Evolutionary conservation across 192 early-diverging fungal species (phyloP), one percentile per base, ranked within the genome.

Genomic region (Umbelopsis vinacea): DNA sequence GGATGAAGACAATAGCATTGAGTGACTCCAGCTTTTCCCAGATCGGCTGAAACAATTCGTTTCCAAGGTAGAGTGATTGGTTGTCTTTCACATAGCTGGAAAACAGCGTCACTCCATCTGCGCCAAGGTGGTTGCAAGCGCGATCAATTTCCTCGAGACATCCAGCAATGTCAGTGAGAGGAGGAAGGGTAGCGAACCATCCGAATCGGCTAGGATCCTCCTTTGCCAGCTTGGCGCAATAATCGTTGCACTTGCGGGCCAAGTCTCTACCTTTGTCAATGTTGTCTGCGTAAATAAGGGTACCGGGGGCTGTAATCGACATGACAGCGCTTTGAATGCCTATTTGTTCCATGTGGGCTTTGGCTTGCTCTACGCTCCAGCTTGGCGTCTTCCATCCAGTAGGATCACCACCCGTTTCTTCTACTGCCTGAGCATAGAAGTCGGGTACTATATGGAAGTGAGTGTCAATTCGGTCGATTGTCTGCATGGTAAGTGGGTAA

Each of bases 371-470:
- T 0, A 63, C 10, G 33, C 15, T 63, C 26, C 57, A 63, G 26
- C 29, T 19, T 0, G 57, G 57, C 2, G 33, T 63, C 26, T 35
- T 35, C 57, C 57, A 63, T 35, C 57, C 57, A 4, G 29, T 19
- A 0, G 57, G 57, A n/a, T 63, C 57, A 14, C 57, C 57, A 1
- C 57, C 57, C 0, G 57, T 63, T 38, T 38, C 57, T 26, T 63
- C 57, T 8, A 63, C 6, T 29, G 57, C 57, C 26, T 63, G 33
- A 14, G 57, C 57, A 35, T 17, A 63, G 33, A 63, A 63, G 26
- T 63, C 57, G 33, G 57, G 57, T 11, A 57, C 26, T 4, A 57
- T 29, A 24, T 57, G 54, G 26, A 57, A 57, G 26, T 57, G 54
- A 12, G 54, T 57, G 15, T 57, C 54, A 33, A 57, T 57, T 10